phyloP scores from a whole-genome alignment of 768 basidiomycete species.

The Mycena haematopus region DNA sequence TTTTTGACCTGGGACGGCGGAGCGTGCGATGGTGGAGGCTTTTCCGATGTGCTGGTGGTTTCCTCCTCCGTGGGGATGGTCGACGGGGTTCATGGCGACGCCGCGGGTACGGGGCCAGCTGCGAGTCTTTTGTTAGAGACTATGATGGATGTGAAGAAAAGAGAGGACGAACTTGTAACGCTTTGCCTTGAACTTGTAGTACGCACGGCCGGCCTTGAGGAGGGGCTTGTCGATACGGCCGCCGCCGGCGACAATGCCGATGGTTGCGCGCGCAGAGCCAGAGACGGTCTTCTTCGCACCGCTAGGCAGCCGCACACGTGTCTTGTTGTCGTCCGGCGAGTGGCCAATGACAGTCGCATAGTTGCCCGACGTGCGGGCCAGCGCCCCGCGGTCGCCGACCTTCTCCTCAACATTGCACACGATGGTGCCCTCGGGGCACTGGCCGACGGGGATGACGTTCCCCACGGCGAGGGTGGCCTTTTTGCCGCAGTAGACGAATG shows the following conservation, averaged over 20 bases:
- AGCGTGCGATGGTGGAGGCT: constrained; percentile 95
- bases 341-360: constrained; percentile 99
- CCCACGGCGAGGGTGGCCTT: constrained; percentile 95
- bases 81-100: constrained; percentile 99
- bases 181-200: constrained; percentile 97
- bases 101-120: constrained; percentile 99
- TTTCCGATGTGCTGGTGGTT: constrained; percentile 99
- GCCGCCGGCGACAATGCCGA: constrained; percentile 99
- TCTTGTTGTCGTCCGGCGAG: constrained; percentile 93
- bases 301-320: constrained; percentile 89
- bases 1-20: constrained; percentile 99
- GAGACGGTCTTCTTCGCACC: constrained; percentile 97
- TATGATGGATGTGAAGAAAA: neutral
- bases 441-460: constrained; percentile 93
- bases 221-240: constrained; percentile 99
- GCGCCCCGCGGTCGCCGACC: constrained; percentile 94
- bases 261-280: constrained; percentile 85
- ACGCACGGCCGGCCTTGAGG: constrained; percentile 97
- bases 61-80: constrained; percentile 99
- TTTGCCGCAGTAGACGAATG: constrained; percentile 99
- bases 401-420: constrained; percentile 99
- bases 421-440: constrained; percentile 98
- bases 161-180: constrained; percentile 81
- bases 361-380: constrained; percentile 98
- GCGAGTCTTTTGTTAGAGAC: constrained; percentile 7